phyloP scores from a whole-genome alignment of 106 monocot species.

The Acorus calamus region DNA sequence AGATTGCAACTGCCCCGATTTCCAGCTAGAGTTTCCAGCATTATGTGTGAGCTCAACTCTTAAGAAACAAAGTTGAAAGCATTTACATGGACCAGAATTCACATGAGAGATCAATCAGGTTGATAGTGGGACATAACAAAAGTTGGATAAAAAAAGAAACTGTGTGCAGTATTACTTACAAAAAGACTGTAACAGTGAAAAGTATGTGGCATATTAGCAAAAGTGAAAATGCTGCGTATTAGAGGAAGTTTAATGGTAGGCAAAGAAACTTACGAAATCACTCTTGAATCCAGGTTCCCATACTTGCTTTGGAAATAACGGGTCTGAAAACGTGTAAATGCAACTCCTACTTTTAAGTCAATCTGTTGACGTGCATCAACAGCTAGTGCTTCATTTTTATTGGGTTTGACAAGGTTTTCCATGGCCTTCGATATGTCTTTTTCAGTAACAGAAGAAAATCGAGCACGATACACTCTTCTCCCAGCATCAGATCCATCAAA shows the following conservation, averaged over 20 bases:
- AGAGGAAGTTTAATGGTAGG: neutral
- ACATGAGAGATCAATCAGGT: neutral
- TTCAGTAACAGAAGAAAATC: constrained; percentile 91
- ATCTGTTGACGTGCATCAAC: constrained; percentile 98
- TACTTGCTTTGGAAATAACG: constrained; percentile 98
- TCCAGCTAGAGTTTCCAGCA: too few relatives aligned
- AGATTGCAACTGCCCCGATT: too few relatives aligned
- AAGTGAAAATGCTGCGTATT: too few relatives aligned
- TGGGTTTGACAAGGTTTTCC: constrained; percentile 78
- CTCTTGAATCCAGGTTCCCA: constrained; percentile 95
- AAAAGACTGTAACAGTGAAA: neutral
- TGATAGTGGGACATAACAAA: neutral
- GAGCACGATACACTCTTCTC: constrained; percentile 67
- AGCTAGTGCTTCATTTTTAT: constrained; percentile 79
- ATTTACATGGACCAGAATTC: too few relatives aligned
- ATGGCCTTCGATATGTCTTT: constrained; percentile 83
- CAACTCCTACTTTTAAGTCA: constrained; percentile 98
- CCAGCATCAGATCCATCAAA: constrained; percentile 46
- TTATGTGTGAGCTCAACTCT: too few relatives aligned
- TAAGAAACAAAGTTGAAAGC: too few relatives aligned
- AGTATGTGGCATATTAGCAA: too few relatives aligned
- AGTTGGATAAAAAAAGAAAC: neutral
- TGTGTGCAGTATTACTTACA: neutral
- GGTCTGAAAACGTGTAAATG: constrained; percentile 96
- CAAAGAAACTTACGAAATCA: constrained; percentile 70